Conservation (phyloP, 495 filamentous ascomycete genomes). For the Aspergillus funiculosus region DNA sequence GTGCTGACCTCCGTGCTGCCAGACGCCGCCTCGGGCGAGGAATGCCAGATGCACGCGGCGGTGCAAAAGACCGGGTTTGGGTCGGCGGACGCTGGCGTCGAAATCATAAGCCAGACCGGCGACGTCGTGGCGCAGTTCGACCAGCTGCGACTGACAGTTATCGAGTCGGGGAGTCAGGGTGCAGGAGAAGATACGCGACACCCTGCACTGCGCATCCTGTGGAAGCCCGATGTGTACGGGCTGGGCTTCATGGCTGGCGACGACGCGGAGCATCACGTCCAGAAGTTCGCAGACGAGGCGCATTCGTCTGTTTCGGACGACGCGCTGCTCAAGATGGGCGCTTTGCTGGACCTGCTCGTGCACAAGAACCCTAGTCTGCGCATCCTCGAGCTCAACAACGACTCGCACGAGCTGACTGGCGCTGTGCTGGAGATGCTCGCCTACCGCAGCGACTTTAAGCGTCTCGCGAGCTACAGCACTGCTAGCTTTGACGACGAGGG, state of each 20-base stretch:
- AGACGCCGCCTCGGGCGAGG: background rate
- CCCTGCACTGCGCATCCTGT: conserved; percentile 22
- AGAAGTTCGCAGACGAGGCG: background rate
- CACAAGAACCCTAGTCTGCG: background rate
- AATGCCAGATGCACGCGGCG: background rate
- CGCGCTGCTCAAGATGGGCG: conserved; percentile 1
- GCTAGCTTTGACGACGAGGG: background rate
- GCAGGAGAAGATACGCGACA: conserved; percentile 7
- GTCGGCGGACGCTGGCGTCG: background rate
- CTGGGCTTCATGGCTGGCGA: background rate
- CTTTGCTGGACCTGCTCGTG: background rate
- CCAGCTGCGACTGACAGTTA: background rate
- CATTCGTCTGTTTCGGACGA: background rate
- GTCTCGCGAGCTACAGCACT: background rate
- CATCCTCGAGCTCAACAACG: background rate
- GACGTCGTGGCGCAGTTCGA: background rate
- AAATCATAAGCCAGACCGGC: background rate
- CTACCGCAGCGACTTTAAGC: background rate
- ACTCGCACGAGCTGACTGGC: background rate
- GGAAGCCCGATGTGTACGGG: conserved; percentile 31
- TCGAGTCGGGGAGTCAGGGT: background rate
- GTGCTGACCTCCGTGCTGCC: background rate
- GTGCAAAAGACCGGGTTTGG: background rate
- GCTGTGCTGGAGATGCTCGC: background rate
- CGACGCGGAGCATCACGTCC: background rate